Conservation (phyloP, 1,139 yeast species). For the Nematodospora anomalae region DNA sequence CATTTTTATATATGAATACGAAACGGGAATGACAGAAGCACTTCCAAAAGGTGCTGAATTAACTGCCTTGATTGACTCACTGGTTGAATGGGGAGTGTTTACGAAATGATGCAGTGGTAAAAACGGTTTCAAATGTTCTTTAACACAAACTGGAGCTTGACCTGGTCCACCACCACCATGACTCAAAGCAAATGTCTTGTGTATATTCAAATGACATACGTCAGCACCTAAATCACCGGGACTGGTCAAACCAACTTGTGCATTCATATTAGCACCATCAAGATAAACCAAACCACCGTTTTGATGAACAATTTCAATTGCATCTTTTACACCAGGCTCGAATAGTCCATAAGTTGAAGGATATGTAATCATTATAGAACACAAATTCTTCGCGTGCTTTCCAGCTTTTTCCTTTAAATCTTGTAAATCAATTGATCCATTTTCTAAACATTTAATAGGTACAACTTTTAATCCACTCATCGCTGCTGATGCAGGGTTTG, state of each 20-base stretch:
- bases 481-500: conserved; percentile 97
- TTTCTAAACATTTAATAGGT: conserved; percentile 78
- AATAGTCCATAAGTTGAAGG: conserved; percentile 97
- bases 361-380: conserved; percentile 94
- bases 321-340: conserved; percentile 86
- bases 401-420: conserved; percentile 77
- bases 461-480: conserved; percentile 96
- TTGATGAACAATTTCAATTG: conserved; percentile 78
- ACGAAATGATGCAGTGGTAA: conserved; percentile 77
- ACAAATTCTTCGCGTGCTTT: conserved; percentile 66
- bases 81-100: conserved; percentile 54
- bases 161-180: conserved; percentile 99
- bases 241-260: conserved; percentile 94
- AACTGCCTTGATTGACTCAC: conserved; percentile 69
- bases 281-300: conserved; percentile 94
- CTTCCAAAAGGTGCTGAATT: conserved; percentile 96
- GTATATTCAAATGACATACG: conserved; percentile 94
- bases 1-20: conserved; percentile 92
- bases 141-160: conserved; percentile 96
- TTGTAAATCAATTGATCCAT: conserved; percentile 81
- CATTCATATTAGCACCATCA: conserved; percentile 99
- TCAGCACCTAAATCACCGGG: conserved; percentile 99
- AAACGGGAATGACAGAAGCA: conserved; percentile 88
- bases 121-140: conserved; percentile 74
- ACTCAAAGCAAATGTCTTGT: conserved; percentile 95